Percentiles rank a stretch among this genome's conserved stretches.
Conservation (phyloP, 2,329 filamentous ascomycete genomes). For the Proliferodiscus dingleyae region DNA sequence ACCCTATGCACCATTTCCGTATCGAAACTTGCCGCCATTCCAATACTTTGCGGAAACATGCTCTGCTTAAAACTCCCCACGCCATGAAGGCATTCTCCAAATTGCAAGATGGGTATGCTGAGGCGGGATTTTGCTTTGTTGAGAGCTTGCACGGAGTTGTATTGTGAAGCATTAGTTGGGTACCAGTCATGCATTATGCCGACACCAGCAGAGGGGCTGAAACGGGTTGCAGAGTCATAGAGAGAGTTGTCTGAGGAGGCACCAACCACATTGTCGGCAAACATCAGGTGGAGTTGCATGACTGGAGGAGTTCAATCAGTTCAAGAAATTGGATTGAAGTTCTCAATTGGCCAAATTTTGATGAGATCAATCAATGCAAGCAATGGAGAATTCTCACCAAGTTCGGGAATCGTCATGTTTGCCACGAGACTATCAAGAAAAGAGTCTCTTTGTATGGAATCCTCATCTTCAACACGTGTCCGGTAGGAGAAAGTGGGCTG, state of each 20-base stretch:
- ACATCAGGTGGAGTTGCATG: slow-evolving; percentile 41
- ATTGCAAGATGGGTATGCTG: slow-evolving; percentile 39
- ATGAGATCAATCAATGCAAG: not conserved
- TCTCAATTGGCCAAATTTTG: too few relatives aligned
- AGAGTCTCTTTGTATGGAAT: slow-evolving; percentile 2
- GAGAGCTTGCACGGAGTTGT: slow-evolving; percentile 37
- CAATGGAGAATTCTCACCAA: slow-evolving; percentile 7
- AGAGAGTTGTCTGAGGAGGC: slow-evolving; percentile 31
- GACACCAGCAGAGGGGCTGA: slow-evolving; percentile 34
- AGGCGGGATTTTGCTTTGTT: slow-evolving; percentile 35
- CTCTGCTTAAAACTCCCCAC: slow-evolving; percentile 42
- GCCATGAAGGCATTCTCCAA: slow-evolving; percentile 41
- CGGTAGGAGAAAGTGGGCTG: too few relatives aligned
- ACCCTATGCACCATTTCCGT: slow-evolving; percentile 38
- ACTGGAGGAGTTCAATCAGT: slow-evolving; percentile 23
- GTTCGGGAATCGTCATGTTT: slow-evolving; percentile 16
- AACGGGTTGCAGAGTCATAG: slow-evolving; percentile 31
- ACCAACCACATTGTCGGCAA: slow-evolving; percentile 39
- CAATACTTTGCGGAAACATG: slow-evolving; percentile 40
- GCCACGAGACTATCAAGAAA: slow-evolving; percentile 16
- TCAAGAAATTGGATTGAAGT: not conserved
- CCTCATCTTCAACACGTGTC: not conserved
- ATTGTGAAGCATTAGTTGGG: slow-evolving; percentile 38
- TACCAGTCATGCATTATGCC: slow-evolving; percentile 42
- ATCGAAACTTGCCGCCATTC: slow-evolving; percentile 39